A percentile compares a stretch with the other conserved stretches of the same genome.
Evolutionary conservation across 495 filamentous ascomycete genomes (phyloP).

Genomic region (Penicillium daleae): DNA sequence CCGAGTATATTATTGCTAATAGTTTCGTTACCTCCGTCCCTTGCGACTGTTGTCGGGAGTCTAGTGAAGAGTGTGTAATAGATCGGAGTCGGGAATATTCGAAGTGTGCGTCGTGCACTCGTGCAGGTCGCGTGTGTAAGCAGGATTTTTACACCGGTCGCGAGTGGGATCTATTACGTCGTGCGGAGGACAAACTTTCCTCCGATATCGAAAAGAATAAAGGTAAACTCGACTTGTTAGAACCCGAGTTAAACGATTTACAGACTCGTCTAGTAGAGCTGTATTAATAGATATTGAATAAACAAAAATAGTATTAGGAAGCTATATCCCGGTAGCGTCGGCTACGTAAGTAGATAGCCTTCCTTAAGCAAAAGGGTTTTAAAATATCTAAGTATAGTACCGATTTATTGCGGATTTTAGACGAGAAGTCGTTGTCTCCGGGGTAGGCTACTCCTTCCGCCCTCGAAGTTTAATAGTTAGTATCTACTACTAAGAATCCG

Average conservation of each 20-base stretch:
- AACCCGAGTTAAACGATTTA: too few relatives aligned
- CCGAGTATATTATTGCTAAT: not conserved
- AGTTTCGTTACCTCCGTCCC: not conserved
- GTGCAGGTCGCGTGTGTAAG: not conserved
- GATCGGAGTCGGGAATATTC: not conserved
- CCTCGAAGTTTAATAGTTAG: not conserved
- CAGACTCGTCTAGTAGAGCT: too few relatives aligned
- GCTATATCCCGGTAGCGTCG: too few relatives aligned
- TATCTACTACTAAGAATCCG: conserved; percentile 4
- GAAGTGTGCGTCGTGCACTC: not conserved
- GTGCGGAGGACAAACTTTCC: too few relatives aligned
- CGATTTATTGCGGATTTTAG: not conserved
- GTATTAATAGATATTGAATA: too few relatives aligned
- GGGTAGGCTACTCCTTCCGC: not conserved
- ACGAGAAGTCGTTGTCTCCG: not conserved
- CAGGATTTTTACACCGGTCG: not conserved
- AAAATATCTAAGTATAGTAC: not conserved
- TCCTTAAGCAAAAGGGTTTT: too few relatives aligned
- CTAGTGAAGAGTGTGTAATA: not conserved
- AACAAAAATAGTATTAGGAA: too few relatives aligned
- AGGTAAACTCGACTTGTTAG: too few relatives aligned
- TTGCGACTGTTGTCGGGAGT: not conserved
- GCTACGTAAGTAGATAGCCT: too few relatives aligned
- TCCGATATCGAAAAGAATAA: too few relatives aligned
- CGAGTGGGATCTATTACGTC: too few relatives aligned